Evolutionary conservation across 73 alveolate species (phyloP).

Genomic region (Urostyla sp.): DNA sequence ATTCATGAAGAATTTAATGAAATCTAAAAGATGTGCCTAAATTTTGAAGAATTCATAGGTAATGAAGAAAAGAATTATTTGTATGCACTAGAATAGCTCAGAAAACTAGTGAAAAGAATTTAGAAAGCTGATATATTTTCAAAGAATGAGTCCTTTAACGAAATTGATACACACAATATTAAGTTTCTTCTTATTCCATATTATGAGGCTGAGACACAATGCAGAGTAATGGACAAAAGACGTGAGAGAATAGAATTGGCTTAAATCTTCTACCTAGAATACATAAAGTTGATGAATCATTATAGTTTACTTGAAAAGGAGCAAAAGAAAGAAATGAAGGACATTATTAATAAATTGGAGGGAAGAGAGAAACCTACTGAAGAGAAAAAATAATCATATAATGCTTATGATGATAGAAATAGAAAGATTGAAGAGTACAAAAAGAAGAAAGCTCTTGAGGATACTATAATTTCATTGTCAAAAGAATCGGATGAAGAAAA

Average conservation of each 20-base stretch:
- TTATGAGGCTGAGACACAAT: constrained; percentile 68
- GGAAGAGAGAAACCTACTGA: constrained; percentile 27
- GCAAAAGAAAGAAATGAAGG: constrained; percentile 47
- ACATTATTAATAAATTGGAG: constrained; percentile 23
- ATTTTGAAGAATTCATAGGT: no score
- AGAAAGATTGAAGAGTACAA: constrained; percentile 58
- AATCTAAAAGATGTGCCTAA: no score
- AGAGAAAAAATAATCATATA: background rate
- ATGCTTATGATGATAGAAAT: constrained; percentile 47
- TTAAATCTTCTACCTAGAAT: constrained; percentile 60
- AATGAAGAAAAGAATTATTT: no score
- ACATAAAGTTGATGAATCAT: constrained; percentile 66
- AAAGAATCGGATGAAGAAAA: constrained; percentile 64
- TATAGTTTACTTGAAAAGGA: constrained; percentile 61
- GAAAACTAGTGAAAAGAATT: constrained; percentile 44
- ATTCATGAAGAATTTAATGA: no score
- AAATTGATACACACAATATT: constrained; percentile 61
- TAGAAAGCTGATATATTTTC: constrained; percentile 63
- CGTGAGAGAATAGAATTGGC: constrained; percentile 50
- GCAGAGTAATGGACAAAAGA: constrained; percentile 69
- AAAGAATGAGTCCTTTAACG: constrained; percentile 63
- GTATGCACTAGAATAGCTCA: constrained; percentile 51
- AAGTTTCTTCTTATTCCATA: constrained; percentile 59
- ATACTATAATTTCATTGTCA: constrained; percentile 47
- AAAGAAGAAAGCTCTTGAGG: constrained; percentile 54